These are phyloP conservation scores for Melanogaster broomeanus DNA, from an alignment of 768 basidiomycete genomes.

Conservation along the genomic window DNA sequence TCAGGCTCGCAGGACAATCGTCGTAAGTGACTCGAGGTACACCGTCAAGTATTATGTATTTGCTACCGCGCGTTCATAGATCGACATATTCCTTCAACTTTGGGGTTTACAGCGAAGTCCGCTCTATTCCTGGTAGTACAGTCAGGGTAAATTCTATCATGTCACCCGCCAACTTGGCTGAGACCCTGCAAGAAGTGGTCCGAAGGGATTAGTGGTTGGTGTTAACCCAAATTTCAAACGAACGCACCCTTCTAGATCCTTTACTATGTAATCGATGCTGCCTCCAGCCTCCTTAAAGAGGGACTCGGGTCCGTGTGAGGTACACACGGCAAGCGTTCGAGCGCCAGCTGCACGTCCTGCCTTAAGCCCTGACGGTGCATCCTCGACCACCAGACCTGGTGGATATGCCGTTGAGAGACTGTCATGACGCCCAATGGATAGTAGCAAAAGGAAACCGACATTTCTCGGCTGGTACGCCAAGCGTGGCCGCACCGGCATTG, in stretches of 20 bases:
- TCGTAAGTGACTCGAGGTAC: no score
- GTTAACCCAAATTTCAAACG: not conserved
- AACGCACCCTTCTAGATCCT: slow-evolving; percentile 65
- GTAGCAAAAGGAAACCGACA: slow-evolving; percentile 43
- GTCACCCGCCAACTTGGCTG: slow-evolving; percentile 15
- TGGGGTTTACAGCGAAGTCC: not conserved
- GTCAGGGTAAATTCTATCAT: slow-evolving; percentile 24
- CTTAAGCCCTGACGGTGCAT: slow-evolving; percentile 81
- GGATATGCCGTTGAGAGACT: not conserved
- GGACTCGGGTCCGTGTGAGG: slow-evolving; percentile 62
- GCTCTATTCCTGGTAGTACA: slow-evolving; percentile 13
- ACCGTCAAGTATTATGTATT: not conserved
- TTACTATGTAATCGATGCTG: slow-evolving; percentile 64
- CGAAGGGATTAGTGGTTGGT: not conserved
- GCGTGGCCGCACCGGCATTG: slow-evolving; percentile 63
- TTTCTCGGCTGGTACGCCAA: slow-evolving; percentile 54
- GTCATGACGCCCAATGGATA: not conserved
- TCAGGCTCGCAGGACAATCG: not conserved
- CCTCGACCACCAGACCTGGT: slow-evolving; percentile 85
- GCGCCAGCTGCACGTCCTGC: slow-evolving; percentile 78
- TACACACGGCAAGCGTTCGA: slow-evolving; percentile 79
- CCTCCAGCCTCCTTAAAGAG: slow-evolving; percentile 42
- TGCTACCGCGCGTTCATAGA: not conserved
- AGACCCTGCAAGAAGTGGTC: slow-evolving; percentile 13
- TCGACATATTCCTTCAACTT: not conserved